Percentiles rank a stretch among this genome's conserved stretches.
phyloP scores from a whole-genome alignment of 331 rosid species.

The Erythrophleum ivorense region DNA sequence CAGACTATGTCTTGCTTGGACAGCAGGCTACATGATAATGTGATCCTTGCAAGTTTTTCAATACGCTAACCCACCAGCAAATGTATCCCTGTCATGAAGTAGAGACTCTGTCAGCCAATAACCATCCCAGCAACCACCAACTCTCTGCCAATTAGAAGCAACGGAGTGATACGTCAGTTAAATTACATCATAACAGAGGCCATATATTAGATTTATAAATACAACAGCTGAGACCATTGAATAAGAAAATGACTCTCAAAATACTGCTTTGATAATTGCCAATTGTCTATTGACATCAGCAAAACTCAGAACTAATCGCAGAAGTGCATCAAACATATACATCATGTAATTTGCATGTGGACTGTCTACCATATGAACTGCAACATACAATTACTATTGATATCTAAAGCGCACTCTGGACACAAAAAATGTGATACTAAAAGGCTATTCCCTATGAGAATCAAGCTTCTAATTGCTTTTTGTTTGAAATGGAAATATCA shows the following conservation, averaged over 20 bases:
- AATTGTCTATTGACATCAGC: slow-evolving; percentile 1
- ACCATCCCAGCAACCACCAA: slow-evolving; percentile 81
- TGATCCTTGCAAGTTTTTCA: slow-evolving; percentile 41
- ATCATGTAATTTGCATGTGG: neutral
- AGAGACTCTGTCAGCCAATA: slow-evolving; percentile 96
- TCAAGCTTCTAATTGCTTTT: slow-evolving; percentile 11
- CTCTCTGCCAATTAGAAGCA: slow-evolving; percentile 59
- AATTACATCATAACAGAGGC: neutral
- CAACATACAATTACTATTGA: slow-evolving; percentile 3
- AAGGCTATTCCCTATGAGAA: neutral
- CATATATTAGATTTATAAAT: slow-evolving; percentile 5
- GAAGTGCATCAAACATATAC: neutral
- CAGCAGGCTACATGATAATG: slow-evolving; percentile 6
- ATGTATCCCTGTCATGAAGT: slow-evolving; percentile 79
- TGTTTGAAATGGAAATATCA: slow-evolving; percentile 12
- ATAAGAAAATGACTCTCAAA: neutral
- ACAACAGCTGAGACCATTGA: slow-evolving; percentile 1
- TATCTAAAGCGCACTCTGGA: neutral
- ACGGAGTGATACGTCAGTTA: slow-evolving; percentile 7
- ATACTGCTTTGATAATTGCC: neutral
- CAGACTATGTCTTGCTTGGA: slow-evolving; percentile 35
- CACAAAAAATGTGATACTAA: neutral
- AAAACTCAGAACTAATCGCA: slow-evolving; percentile 6
- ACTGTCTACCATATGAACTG: neutral
- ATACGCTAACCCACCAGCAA: slow-evolving; percentile 92